Base-by-base conservation (phyloP, 768 basidiomycete genomes). In the Steccherinum ochraceum region DNA sequence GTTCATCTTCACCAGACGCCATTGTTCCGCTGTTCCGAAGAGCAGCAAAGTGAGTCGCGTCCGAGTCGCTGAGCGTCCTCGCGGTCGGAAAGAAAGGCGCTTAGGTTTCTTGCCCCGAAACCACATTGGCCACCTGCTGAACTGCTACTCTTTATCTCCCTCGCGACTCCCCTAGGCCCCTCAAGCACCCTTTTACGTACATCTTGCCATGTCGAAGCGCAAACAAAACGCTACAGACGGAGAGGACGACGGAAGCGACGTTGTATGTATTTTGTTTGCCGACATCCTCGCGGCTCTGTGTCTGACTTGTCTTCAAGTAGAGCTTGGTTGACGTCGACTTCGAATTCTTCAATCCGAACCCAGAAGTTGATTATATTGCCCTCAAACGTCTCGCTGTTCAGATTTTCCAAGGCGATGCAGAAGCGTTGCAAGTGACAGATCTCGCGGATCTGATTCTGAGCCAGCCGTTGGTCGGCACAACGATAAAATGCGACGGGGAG, bases 301-400 rank as follows among this genome's bases (percentile, higher is more conserved):
- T 41, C 10, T 46, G 42, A 11, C 20, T 52, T 49, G 50, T 25
- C 26, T 49, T 45, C 53, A 60, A 67, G 69, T 71, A 81, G 78
- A 78, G 73, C 62, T 76, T 86, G 59, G 76, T 94, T 69, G 79
- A 94, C 67, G 86, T 94, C 57, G 85, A 87, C 61, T 97, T 98
- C 61, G 93, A 96, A 57, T 98, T 96, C 65, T 94, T 90, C 75
- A 85, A 90, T 65, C 83, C 90, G 4, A 85, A 89, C 57, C 81
- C 88, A 2, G 76, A 65, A 21, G 69, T 89, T 59, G 94, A 98
- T 70, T 96, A 87, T 64, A 83, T 88, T 55, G 91, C 93, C 2
- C 72, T 95, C 61, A 88, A 89, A 50, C 78, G 88, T 0, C 75
- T 91, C 1, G 65, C 87, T 12, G 62, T 62, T 0, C 88, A 90